Base-by-base conservation (phyloP, 1,139 yeast species). In the Suhomyces terraborum region DNA sequence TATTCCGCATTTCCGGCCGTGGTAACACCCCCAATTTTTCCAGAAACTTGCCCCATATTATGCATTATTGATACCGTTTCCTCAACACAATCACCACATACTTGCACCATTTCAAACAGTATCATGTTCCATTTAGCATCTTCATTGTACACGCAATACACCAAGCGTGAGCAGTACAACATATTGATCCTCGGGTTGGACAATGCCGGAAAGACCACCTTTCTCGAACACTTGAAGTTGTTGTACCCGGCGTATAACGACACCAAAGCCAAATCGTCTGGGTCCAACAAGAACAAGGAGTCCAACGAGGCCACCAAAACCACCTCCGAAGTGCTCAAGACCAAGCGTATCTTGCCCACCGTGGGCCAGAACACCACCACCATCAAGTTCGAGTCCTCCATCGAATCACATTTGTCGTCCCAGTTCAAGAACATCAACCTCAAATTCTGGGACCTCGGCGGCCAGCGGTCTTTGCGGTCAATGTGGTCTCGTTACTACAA, bases 361-460 rank as follows among this genome's bases (percentile, higher is more conserved):
- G 76, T 79, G 50, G 75, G 84, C 50, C 62, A 75, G 43, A 69
- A 71, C 27, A 66, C 77, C 22, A 69, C 75, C 33, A 70, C 77
- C 10, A 64, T 73, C 23, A 62, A 61, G 45, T 72, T 68, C 47
- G 71, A 69, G 43, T 52, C 66, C 18, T 43, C 55, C 28, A 42
- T 53, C 24, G 63, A 60, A 17, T 55, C 61, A 29, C 56, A 56
- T 29, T 47, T 55, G 35, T 50, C 66, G 16, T 51, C 64, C 8
- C 66, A 63, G 34, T 68, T 80, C 45, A 73, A 76, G 45, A 77
- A 77, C 39, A 73, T 77, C 39, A 71, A 76, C 45, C 67, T 93
- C 43, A 88, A 89, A 58, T 79, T 93, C 53, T 93, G 98, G 98
- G 98, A 93, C 62, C 80, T 93, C 31, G 98, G 98, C 7, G 98